These are phyloP conservation scores for Aaosphaeria pasadenensis DNA, from an alignment of 2,329 filamentous ascomycete genomes.

Conservation along the genomic window DNA sequence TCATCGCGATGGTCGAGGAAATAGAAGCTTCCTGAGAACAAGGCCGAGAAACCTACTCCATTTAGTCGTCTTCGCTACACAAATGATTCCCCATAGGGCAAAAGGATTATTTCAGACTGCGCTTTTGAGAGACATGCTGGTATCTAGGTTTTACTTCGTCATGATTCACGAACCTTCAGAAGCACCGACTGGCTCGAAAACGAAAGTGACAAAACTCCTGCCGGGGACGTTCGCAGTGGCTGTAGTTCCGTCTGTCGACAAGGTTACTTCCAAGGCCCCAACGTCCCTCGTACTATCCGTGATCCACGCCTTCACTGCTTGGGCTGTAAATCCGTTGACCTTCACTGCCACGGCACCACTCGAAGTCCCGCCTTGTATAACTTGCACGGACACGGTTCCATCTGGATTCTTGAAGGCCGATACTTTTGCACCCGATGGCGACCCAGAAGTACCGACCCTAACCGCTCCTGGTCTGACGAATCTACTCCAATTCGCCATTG, in stretches of 20 bases:
- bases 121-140: too few species aligned
- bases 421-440: conserved; percentile 24
- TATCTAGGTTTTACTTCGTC: too few species aligned
- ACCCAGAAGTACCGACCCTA: conserved; percentile 33
- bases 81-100: too few species aligned
- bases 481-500: conserved; percentile 40
- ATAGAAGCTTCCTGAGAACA: conserved; percentile 37
- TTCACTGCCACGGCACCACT: conserved; percentile 20
- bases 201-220: conserved; percentile 26
- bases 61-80: too few species aligned
- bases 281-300: conserved; percentile 36
- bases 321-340: conserved; percentile 22
- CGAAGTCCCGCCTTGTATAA: conserved; percentile 30
- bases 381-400: conserved; percentile 32
- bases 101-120: too few species aligned
- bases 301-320: conserved; percentile 31
- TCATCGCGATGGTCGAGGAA: conserved; percentile 56
- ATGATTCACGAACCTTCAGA: too few species aligned
- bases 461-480: conserved; percentile 39
- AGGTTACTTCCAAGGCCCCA: conserved; percentile 7
- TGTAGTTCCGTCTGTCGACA: conserved; percentile 16
- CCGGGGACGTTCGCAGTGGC: conserved; percentile 19
- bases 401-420: conserved; percentile 34
- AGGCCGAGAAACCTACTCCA: conserved; percentile 24
- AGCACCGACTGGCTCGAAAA: conserved; percentile 8